These are phyloP conservation scores for Hordeum pubiflorum DNA, from an alignment of 202 grass and related monocot species.

Conservation along the genomic window DNA sequence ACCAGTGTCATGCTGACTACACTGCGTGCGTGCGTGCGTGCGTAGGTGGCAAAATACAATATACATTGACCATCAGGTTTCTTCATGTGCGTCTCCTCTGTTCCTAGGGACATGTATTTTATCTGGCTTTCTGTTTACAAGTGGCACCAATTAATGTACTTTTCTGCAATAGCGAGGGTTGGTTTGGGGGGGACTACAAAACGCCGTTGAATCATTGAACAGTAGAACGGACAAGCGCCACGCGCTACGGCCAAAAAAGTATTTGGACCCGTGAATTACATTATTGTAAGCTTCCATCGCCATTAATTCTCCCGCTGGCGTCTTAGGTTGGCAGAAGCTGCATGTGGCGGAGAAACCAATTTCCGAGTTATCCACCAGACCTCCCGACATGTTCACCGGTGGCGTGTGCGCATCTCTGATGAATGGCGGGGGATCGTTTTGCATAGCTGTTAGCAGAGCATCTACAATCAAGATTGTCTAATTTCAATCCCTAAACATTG, in stretches of 20 bases:
- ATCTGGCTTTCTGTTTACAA: background rate
- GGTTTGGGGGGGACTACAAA: background rate
- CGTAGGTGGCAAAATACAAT: background rate
- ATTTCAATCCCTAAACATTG: too few relatives aligned
- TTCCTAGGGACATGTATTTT: background rate
- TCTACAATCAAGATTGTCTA: too few relatives aligned
- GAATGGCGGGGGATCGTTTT: too few relatives aligned
- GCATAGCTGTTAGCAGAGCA: too few relatives aligned
- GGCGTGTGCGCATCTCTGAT: too few relatives aligned
- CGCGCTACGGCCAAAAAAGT: background rate
- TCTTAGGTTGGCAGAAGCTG: background rate
- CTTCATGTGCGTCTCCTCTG: background rate
- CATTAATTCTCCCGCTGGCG: background rate
- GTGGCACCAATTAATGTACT: background rate
- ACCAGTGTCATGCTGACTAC: background rate
- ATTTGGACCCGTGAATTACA: background rate
- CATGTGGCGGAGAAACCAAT: background rate
- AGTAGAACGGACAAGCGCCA: background rate
- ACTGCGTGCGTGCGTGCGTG: too few relatives aligned
- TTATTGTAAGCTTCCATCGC: background rate
- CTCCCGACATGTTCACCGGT: too few relatives aligned
- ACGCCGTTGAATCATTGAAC: background rate
- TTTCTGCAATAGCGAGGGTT: background rate
- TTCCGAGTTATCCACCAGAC: too few relatives aligned
- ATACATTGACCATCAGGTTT: background rate